Evolutionary conservation across 768 basidiomycete species (phyloP), one percentile per base, ranked within the genome.

Genomic region (Amanita brunnescens): DNA sequence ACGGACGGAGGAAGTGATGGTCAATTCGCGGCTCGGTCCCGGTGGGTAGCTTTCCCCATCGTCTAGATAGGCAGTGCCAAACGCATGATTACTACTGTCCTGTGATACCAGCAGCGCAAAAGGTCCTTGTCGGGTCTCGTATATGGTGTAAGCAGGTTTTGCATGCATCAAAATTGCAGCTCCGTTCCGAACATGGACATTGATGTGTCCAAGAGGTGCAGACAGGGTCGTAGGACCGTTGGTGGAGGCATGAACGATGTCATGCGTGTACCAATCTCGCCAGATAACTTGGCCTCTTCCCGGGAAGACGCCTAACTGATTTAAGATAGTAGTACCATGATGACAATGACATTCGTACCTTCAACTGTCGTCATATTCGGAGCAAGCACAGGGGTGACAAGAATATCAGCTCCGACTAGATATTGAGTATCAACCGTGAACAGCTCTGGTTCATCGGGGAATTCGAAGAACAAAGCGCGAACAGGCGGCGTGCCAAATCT

Each of bases 381-480:
- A 9, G 66, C 68, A 33, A 90, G 65, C 0, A 90, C 87, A 1
- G 88, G 88, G 0, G 87, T 87, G 47, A 91, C 79, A 37, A 91
- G 76, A 44, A 91, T 74, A 55, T 83, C 76, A 14, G 72, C 53
- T 12, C 89, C 88, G 35, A 91, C 64, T 57, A 91, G 59, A 70
- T 85, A 91, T 62, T 91, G 89, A 20, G 69, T 64, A 57, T 85
- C 81, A 9, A 85, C 65, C 23, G 64, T 67, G 52, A 83, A 82
- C 2, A 83, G 62, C 54, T 83, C 81, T 0, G 80, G 76, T 54
- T 87, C 80, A 37, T 83, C 67, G 0, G 84, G 83, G 70, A 87
- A 90, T 61, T 89, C 83, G 59, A 76, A 89, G 73, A 87, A 88
- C 29, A 90, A 71, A 5, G 89, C 82, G 33, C 81, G 79, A 34